A percentile compares a stretch with the other conserved stretches of the same genome.
phyloP scores from a whole-genome alignment of 768 basidiomycete genomes.

The Coprinellus aureogranulatus region DNA sequence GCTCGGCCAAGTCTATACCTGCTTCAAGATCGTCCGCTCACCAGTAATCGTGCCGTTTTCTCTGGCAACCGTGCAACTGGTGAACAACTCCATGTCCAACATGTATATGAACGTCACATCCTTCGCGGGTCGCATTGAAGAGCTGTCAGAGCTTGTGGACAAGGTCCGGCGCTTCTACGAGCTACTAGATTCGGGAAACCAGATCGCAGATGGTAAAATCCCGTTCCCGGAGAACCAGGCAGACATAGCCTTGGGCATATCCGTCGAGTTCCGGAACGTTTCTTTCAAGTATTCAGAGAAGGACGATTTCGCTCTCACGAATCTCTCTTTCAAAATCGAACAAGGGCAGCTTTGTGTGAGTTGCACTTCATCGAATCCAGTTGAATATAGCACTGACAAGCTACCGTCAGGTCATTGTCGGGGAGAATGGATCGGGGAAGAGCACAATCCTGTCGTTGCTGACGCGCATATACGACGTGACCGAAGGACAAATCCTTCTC shows the following conservation, averaged over 20 bases:
- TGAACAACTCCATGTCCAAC: conserved; percentile 47
- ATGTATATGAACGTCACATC: conserved; percentile 49
- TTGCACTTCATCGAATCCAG: conserved; percentile 3
- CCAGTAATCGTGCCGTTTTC: conserved; percentile 62
- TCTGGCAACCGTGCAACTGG: conserved; percentile 59
- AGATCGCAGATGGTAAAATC: conserved; percentile 51
- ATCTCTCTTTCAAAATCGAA: conserved; percentile 68
- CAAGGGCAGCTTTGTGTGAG: conserved; percentile 74
- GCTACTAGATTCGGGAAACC: conserved; percentile 56
- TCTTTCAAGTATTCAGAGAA: conserved; percentile 66
- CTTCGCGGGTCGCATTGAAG: conserved; percentile 53
- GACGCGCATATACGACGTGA: conserved; percentile 65
- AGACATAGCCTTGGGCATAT: conserved; percentile 19
- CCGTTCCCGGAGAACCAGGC: conserved; percentile 21
- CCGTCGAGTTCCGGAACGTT: conserved; percentile 55
- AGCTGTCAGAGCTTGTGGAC: conserved; percentile 51
- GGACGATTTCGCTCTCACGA: conserved; percentile 48
- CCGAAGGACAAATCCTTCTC: conserved; percentile 65
- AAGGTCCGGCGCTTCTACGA: conserved; percentile 63
- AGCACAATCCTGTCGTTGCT: conserved; percentile 77
- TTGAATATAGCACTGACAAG: background rate
- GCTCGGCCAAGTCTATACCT: conserved; percentile 64
- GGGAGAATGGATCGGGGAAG: conserved; percentile 77
- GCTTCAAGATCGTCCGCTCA: conserved; percentile 60
- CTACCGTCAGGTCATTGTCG: conserved; percentile 62